Evolutionary conservation across 2,329 filamentous ascomycete species (phyloP), one percentile per base, ranked within the genome.

Genomic region (Pyrenophora seminiperda): DNA sequence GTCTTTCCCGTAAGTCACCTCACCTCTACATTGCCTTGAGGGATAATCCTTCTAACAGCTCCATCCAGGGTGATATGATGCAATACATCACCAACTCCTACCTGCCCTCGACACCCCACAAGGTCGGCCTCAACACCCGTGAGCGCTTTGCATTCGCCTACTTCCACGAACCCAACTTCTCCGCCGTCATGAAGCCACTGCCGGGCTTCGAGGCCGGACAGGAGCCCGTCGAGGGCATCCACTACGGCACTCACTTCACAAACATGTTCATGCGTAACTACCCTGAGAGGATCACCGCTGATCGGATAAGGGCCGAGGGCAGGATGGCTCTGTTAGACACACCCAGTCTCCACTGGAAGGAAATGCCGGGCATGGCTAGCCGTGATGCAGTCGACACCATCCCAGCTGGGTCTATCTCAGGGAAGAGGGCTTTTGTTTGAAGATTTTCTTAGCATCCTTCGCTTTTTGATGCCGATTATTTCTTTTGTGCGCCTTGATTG

Each of bases 1-100:
- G 78, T 80, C 14, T 81, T 81, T 59, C 79, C 78, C 6, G 47
- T 48, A 33, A 38, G 46, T 37, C 27, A 42, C 5, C 1, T 4
- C 13, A 19, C 11, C 2, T 13, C 11, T n/a, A 14, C 3, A 13
- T 15, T 15, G 0, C 18, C 19, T 5, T 9, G 3, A 10, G 2
- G 2, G 1, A 20, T 4, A 36, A 4, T 15, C 4, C 7, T 27
- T n/a, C 39, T 48, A 5, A 48, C 46, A n/a, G n/a, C n/a, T n/a
- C n/a, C 13, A 38, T 17, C 6, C n/a, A 48, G 18, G 48, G 49
- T 4, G 49, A 52, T 11, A 48, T 52, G 49, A 52, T 52, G 49
- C 49, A 52, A 41, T 52, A 52, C 39, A 42, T 52, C 18, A 52
- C 49, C 19, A 52, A 52, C 44, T 52, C 49, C 3, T 48, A 39